Evolutionary conservation across 1,284 basidiomycete genomes (phyloP), one percentile per base, ranked within the genome.

Genomic region (Ceratobasidium sp.): DNA sequence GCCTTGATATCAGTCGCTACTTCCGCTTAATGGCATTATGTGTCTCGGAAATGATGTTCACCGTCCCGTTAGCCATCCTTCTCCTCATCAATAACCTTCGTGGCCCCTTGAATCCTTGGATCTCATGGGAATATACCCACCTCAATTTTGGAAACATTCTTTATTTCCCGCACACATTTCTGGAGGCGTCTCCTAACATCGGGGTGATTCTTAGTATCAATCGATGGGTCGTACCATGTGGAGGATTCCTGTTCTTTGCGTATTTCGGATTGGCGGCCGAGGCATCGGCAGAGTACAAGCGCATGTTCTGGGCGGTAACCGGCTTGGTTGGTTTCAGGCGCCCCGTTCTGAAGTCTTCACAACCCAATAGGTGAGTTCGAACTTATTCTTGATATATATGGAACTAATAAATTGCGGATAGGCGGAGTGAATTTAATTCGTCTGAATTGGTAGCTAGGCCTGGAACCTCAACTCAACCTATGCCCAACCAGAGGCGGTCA

Each of bases 1-100:
- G 51, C 2, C 79, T 84, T 19, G 80, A 77, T 79, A 75, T 76
- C 79, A 62, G 82, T 51, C 88, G 87, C 9, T 90, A 91, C 80
- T 63, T 73, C 48, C 71, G 71, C 51, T 36, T 73, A 33, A 54
- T 73, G 71, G 71, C 57, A n/a, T 48, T 73, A 24, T 50, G 57
- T 11, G 50, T 47, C 45, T 33, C 44, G 31, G 71, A 73, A 63
- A 73, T 73, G 57, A 29, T 73, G 47, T 73, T 62, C 59, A 41
- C 71, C 31, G 48, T 73, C 9, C 71, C 71, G 5, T 50, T 73
- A 14, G 48, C 57, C 48, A 51, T 73, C n/a, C 63, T 51, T 36
- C 24, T 73, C 59, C 48, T 73, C 29, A 33, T 63, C 44, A 41
- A 33, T 6, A 73, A 62, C 48, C 59, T 73, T 31, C 33, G 74